A percentile compares a stretch with the other conserved stretches of the same genome.
phyloP scores from a whole-genome alignment of 148 eudicot genomes.

The Polygonum aviculare region DNA sequence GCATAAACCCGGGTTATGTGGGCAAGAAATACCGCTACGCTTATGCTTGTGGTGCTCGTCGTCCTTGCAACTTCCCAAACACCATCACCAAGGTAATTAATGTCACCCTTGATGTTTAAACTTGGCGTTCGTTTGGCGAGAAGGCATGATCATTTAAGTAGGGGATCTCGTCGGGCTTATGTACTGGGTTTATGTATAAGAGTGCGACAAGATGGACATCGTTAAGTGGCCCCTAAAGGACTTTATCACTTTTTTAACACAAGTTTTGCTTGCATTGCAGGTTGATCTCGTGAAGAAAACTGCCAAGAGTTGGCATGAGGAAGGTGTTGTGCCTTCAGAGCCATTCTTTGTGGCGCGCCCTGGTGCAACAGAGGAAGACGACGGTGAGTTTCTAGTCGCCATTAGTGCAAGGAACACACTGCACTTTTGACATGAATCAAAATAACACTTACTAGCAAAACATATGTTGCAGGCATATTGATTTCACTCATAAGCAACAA shows the following conservation, averaged over 20 bases:
- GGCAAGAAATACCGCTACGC: constrained; percentile 85
- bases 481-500: constrained; percentile 76
- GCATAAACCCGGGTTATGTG: constrained; percentile 67
- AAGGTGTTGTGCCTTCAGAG: constrained; percentile 85
- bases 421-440: not conserved
- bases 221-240: no score
- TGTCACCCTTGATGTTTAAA: not conserved
- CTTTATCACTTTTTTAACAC: not conserved
- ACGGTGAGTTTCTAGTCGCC: constrained; percentile 35
- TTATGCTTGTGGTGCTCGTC: constrained; percentile 90
- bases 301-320: constrained; percentile 77
- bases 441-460: not conserved
- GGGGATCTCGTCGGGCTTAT: no score
- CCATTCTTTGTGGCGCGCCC: constrained; percentile 91
- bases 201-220: no score
- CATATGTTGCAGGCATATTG: constrained; percentile 49
- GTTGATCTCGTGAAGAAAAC: constrained; percentile 64
- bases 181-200: no score
- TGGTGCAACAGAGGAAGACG: constrained; percentile 82
- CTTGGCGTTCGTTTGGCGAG: no score
- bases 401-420: not conserved
- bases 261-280: constrained; percentile 26
- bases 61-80: constrained; percentile 97
- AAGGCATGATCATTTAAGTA: no score
- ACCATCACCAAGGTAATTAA: constrained; percentile 79